Evolutionary conservation across 164 flowering plant species (phyloP), one percentile per base, ranked within the genome.

Genomic region (Magnolia changhungtana): DNA sequence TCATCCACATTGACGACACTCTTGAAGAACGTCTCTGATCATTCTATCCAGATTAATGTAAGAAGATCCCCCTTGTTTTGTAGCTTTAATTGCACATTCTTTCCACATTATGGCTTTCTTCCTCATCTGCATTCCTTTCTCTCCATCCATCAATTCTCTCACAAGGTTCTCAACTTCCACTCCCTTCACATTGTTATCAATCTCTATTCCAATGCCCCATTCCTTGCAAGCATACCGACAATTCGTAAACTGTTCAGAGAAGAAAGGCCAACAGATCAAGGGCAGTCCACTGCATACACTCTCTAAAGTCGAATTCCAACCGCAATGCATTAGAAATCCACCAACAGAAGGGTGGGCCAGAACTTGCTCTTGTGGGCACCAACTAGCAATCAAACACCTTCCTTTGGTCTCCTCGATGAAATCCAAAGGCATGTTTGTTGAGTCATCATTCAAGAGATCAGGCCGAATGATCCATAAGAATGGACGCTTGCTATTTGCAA

Each of bases 401-500:
- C 27, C 75, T 45, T 55, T 21, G 11, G 74, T 80, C 77, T 74
- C 79, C n/a, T 31, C 67, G 8, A 61, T 1, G 55, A 80, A 74
- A 52, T 77, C 80, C 1, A 70, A 7, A 0, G 75, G 72, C 52
- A 80, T n/a, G 18, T 67, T n/a, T 2, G 78, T 71, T 0, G 82
- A 2, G 0, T 87, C 84, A 0, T 90, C 93, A 1, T 31, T 51
- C 0, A 88, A 88, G 0, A 88, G 69, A 52, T 88, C 93, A 0
- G 88, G 84, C 52, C 93, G 67, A 5, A 90, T 78, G 31, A 88
- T 76, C 93, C 93, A 90, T 71, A 87, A 69, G 63, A 90, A 88
- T 0, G 75, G 75, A 2, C 77, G 58, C 13, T 72, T 76, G 77
- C 85, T 81, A 37, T 84, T 76, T 8, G 85, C 88, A 0, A 88